Evolutionary conservation across 257 asterid genomes (phyloP).

Genomic region (Anisodus tanguticus): DNA sequence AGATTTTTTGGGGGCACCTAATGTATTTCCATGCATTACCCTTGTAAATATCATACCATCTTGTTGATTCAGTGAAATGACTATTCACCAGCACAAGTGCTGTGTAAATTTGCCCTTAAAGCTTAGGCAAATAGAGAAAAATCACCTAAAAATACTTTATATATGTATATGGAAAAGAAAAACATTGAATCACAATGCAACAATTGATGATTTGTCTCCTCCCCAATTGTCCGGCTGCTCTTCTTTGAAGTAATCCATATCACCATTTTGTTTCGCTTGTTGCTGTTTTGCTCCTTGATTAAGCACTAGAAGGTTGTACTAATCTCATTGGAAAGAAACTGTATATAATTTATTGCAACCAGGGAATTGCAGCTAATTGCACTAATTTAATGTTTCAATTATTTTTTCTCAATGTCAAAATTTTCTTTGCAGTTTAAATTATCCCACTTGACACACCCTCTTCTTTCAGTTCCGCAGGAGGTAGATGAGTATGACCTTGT

Average conservation of each 20-base stretch:
- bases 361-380: background rate
- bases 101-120: background rate
- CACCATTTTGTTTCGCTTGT: constrained; percentile 29
- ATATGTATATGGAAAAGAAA: background rate
- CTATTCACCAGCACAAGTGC: background rate
- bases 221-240: background rate
- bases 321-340: background rate
- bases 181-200: background rate
- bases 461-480: constrained; percentile 83
- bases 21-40: constrained; percentile 6
- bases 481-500: constrained; percentile 97
- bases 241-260: background rate
- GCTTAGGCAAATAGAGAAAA: background rate
- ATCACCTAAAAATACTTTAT: background rate
- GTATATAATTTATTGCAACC: background rate
- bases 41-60: constrained; percentile 8
- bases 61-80: background rate
- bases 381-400: background rate
- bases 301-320: background rate
- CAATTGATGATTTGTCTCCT: constrained; percentile 24
- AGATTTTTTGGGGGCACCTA: background rate
- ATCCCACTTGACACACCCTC: constrained; percentile 40
- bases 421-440: constrained; percentile 23
- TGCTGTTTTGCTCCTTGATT: background rate
- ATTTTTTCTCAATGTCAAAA: constrained; percentile 32